Base-by-base conservation (phyloP, 2,329 filamentous ascomycete species). In the Trichoderma koningiopsis region DNA sequence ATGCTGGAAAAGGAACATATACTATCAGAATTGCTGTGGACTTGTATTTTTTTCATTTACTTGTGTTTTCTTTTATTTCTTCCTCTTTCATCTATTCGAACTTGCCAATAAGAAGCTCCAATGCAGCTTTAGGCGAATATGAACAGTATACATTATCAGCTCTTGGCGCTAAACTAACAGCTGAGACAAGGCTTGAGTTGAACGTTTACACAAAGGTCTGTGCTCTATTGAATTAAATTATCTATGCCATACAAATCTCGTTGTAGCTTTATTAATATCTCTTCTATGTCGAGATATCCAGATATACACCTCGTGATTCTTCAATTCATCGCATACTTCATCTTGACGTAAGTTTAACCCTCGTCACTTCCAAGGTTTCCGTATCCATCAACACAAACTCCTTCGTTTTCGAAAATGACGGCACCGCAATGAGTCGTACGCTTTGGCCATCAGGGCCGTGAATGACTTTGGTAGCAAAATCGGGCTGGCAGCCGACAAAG, bases 401-500 rank as follows among this genome's bases (percentile, higher is more conserved):
- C 22, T 90, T 91, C 0, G 91, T 94, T 72, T 91, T 85, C 1
- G 87, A 85, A 77, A 98, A 99, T 27, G 87, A 90, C 0, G 96
- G 96, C 49, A 99, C 87, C 0, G 92, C 86, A n/a, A 99, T 83
- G 4, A 98, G 82, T 53, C 93, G 86, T 10, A 97, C 91, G 22
- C 82, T 81, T 78, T 97, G 91, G 0, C 89, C 90, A 1, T 88
- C 84, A 0, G 85, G 84, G 0, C 91, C 91, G 53, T 90, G 82
- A 43, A 96, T 90, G 1, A 91, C 79, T 35, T 86, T 87, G 3
- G 91, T 94, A 63, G 88, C 89, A 78, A 96, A 97, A 64, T 85
- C 84, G 3, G 93, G 90, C 79, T 97, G 94, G 74, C 92, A 94
- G 19, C 94, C 94, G 1, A 92, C 91, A 78, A 99, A 93, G 81